A percentile compares a stretch with the other conserved stretches of the same genome.
These are phyloP conservation scores for Melaleuca alternifolia DNA, from an alignment of 345 rosid genomes.

Conservation along the genomic window DNA sequence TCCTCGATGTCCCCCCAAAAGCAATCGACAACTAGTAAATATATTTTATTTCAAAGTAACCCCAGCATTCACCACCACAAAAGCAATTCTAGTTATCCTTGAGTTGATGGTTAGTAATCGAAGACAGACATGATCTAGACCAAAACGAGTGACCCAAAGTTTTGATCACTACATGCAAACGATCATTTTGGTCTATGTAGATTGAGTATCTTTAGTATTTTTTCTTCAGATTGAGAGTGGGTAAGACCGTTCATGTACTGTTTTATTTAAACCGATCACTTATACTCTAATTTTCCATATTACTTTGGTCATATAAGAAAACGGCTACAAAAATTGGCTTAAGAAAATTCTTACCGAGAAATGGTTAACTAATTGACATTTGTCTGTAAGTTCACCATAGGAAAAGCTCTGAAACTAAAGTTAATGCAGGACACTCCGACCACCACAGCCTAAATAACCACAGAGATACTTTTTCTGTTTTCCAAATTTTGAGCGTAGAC, in stretches of 20 bases:
- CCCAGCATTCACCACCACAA: not conserved
- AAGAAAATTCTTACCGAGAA: not conserved
- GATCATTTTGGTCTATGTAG: not conserved
- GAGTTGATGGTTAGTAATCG: not conserved
- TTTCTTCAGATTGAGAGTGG: not conserved
- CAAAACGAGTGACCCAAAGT: not conserved
- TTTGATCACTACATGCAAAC: not conserved
- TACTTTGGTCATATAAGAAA: not conserved
- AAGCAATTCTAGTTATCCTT: not conserved
- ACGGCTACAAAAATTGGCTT: not conserved
- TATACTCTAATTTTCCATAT: not conserved
- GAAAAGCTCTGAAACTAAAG: not conserved
- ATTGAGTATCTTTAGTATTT: not conserved
- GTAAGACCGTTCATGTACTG: not conserved
- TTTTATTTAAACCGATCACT: not conserved
- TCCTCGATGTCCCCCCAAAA: too few species aligned
- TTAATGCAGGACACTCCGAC: not conserved
- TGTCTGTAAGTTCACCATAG: not conserved
- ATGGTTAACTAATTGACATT: not conserved
- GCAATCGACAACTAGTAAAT: rapidly evolving
- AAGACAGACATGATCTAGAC: not conserved
- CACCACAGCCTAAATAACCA: not conserved
- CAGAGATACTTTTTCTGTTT: not conserved
- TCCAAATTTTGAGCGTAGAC: not conserved
- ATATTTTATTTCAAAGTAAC: not conserved